Evolutionary conservation across 2,329 filamentous ascomycete species (phyloP).

Genomic region (Furcasterigmium sp.): DNA sequence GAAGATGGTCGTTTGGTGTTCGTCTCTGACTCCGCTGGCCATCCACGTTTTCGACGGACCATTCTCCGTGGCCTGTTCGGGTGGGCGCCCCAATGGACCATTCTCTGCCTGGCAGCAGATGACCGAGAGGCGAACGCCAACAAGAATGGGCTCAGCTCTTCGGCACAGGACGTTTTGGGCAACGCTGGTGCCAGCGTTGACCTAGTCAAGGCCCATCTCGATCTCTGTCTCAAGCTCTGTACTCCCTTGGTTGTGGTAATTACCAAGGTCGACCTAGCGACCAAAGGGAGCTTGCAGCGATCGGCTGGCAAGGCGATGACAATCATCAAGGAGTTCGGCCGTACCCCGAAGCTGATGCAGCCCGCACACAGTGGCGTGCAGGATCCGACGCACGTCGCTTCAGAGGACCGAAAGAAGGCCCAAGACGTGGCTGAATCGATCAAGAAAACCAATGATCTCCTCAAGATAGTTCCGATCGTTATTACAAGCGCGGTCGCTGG

Average conservation of each 20-base stretch:
- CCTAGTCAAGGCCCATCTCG: constrained; percentile 72
- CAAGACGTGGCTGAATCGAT: constrained; percentile 49
- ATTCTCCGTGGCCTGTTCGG: constrained; percentile 86
- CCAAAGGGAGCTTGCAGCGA: constrained; percentile 62
- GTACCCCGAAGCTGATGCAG: constrained; percentile 69
- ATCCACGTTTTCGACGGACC: constrained; percentile 83
- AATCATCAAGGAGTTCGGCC: constrained; percentile 68
- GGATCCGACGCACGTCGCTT: constrained; percentile 52
- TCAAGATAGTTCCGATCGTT: constrained; percentile 70
- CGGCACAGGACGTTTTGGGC: constrained; percentile 45
- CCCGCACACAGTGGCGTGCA: constrained; percentile 41
- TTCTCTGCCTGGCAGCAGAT: constrained; percentile 82
- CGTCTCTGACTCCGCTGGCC: constrained; percentile 86
- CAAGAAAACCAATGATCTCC: constrained; percentile 31
- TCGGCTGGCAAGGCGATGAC: constrained; percentile 72
- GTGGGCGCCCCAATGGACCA: constrained; percentile 91
- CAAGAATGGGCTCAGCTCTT: constrained; percentile 36
- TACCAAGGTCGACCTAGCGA: constrained; percentile 87
- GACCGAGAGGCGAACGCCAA: constrained; percentile 44
- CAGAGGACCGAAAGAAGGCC: constrained; percentile 52
- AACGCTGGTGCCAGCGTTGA: constrained; percentile 56
- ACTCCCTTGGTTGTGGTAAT: constrained; percentile 77
- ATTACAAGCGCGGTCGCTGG: constrained; percentile 85
- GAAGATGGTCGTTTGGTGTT: constrained; percentile 75
- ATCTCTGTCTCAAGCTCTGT: constrained; percentile 75